A percentile compares a stretch with the other conserved stretches of the same genome.
Conservation (phyloP, 2,329 filamentous ascomycete species). For the Tolypocladium tundrense region DNA sequence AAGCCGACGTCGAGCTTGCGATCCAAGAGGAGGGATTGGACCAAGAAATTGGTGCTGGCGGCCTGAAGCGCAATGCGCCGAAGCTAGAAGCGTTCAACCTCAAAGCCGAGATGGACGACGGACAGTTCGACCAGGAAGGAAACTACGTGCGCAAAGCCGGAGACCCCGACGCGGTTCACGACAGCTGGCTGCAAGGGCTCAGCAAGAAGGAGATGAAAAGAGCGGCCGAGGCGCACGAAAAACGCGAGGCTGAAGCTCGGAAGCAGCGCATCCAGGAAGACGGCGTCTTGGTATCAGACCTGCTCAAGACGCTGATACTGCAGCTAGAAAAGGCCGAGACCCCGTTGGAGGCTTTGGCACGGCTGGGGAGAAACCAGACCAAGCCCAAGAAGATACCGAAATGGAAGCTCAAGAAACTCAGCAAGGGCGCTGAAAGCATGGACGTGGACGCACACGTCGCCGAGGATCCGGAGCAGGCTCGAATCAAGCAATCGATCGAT, state of each 20-base stretch:
- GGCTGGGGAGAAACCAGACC: conserved; percentile 59
- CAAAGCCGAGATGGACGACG: conserved; percentile 80
- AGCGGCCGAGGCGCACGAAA: conserved; percentile 79
- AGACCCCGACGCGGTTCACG: conserved; percentile 84
- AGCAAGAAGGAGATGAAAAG: conserved; percentile 89
- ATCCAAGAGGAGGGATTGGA: conserved; percentile 69
- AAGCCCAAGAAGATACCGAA: conserved; percentile 51
- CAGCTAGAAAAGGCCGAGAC: conserved; percentile 75
- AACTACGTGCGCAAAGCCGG: conserved; percentile 85
- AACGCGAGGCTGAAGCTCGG: conserved; percentile 66
- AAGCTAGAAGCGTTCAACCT: conserved; percentile 97
- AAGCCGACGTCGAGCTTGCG: conserved; percentile 60
- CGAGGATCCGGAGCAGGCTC: conserved; percentile 58
- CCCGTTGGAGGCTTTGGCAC: conserved; percentile 73
- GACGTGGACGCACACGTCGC: conserved; percentile 49
- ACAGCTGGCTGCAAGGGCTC: conserved; percentile 84
- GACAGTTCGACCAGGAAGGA: conserved; percentile 78
- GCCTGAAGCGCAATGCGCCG: conserved; percentile 85
- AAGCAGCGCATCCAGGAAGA: conserved; percentile 66
- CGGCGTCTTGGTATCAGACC: conserved; percentile 58
- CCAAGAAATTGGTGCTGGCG: conserved; percentile 80
- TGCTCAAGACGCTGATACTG: conserved; percentile 63
- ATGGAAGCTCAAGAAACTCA: conserved; percentile 62
- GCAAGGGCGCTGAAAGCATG: conserved; percentile 48
- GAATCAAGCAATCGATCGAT: conserved; percentile 65